These are phyloP conservation scores for Colletotrichum sp. DNA, from an alignment of 2,329 filamentous ascomycete genomes.

Conservation along the genomic window DNA sequence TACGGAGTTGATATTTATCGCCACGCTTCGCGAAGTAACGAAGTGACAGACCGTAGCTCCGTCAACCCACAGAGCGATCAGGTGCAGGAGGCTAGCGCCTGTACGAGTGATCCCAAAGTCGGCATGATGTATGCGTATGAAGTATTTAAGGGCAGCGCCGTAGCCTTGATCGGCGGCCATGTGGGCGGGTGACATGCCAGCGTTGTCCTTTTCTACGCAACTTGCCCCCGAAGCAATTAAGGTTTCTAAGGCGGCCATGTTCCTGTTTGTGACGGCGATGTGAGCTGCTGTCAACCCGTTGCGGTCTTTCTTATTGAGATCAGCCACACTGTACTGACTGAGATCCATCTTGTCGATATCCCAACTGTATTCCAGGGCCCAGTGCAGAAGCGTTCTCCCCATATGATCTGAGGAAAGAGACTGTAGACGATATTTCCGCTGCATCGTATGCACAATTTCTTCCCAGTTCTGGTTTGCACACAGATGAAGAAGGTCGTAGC, in stretches of 20 bases:
- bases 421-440: not conserved
- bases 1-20: not conserved
- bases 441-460: not conserved
- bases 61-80: accelerated
- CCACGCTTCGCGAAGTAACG: accelerated
- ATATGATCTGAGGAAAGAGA: not conserved
- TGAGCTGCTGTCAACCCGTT: not conserved
- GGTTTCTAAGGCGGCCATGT: not conserved
- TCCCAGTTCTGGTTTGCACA: not conserved
- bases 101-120: not conserved
- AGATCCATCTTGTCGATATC: not conserved
- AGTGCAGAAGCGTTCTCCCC: not conserved
- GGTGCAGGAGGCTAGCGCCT: not conserved
- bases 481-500: not conserved
- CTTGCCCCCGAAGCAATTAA: accelerated
- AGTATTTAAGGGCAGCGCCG: not conserved
- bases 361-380: not conserved
- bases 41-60: accelerated
- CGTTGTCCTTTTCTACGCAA: not conserved
- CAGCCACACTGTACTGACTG: not conserved
- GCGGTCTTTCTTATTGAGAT: not conserved
- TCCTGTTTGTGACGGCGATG: not conserved
- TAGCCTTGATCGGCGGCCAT: not conserved
- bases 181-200: not conserved
- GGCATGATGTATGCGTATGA: accelerated